phyloP scores from a whole-genome alignment of 192 early-diverging fungal genomes.

The Umbelopsis sp. region DNA sequence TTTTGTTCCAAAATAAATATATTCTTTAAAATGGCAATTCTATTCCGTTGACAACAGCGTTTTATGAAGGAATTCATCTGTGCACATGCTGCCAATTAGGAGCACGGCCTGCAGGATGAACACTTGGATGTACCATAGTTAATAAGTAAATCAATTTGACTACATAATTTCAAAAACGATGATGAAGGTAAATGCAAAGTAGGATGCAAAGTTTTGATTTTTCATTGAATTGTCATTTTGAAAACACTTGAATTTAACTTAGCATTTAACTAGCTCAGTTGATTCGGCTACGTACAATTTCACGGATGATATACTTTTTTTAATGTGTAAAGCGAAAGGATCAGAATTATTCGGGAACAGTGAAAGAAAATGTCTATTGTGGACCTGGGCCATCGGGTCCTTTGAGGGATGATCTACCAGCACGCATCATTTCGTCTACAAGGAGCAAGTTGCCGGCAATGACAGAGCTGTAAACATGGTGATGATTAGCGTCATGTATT shows the following conservation, averaged over 20 bases:
- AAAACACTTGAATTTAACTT: no score
- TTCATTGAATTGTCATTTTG: no score
- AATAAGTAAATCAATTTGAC: no score
- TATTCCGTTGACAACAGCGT: no score
- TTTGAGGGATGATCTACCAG: slow-evolving; percentile 44
- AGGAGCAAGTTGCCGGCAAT: slow-evolving; percentile 97
- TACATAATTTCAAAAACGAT: no score
- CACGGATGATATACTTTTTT: slow-evolving; percentile 6
- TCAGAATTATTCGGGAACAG: slow-evolving; percentile 10
- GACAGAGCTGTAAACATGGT: slow-evolving; percentile 65
- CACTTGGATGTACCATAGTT: no score
- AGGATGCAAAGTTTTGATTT: no score
- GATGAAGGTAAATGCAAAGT: not conserved
- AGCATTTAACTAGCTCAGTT: no score
- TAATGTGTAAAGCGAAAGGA: slow-evolving; percentile 12
- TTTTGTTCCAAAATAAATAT: slow-evolving; percentile 9
- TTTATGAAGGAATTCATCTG: no score
- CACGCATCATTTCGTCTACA: slow-evolving; percentile 98
- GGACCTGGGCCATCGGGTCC: slow-evolving; percentile 27
- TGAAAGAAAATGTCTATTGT: slow-evolving; percentile 17
- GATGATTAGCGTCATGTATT: no score
- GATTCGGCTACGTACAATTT: not conserved
- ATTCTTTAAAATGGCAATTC: slow-evolving; percentile 7
- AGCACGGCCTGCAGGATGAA: no score
- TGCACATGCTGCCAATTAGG: no score